Conservation (phyloP, 169 alveolate species). For the Babesia ovata region DNA sequence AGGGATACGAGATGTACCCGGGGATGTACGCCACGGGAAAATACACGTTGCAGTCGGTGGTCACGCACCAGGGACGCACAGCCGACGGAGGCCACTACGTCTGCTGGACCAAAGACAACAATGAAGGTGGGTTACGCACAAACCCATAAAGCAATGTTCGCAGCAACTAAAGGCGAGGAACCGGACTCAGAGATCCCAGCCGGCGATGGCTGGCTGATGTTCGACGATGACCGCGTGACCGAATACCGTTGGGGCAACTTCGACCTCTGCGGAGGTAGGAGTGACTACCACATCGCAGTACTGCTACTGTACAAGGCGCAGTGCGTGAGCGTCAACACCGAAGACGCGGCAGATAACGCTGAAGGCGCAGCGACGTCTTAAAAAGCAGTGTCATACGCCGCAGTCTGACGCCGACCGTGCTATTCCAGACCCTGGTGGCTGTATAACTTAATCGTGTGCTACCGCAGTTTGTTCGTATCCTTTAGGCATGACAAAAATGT, state of each 20-base stretch:
- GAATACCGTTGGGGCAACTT: constrained; percentile 77
- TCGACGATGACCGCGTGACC: constrained; percentile 87
- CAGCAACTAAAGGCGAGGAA: background rate
- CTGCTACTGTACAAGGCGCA: constrained; percentile 78
- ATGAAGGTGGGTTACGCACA: constrained; percentile 22
- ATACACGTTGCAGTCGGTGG: constrained; percentile 90
- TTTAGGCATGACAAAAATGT: background rate
- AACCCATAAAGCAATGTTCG: constrained; percentile 1
- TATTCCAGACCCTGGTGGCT: no score
- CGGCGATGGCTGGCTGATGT: constrained; percentile 79
- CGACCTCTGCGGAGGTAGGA: constrained; percentile 89
- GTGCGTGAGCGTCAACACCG: constrained; percentile 22
- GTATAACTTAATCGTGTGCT: background rate
- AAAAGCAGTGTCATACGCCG: no score
- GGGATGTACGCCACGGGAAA: constrained; percentile 85
- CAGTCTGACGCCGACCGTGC: no score
- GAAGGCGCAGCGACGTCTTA: background rate
- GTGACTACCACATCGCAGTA: constrained; percentile 88
- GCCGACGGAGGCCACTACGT: constrained; percentile 97
- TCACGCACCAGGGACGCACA: constrained; percentile 97
- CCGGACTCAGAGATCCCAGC: constrained; percentile 39
- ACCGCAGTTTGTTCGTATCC: background rate
- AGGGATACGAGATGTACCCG: constrained; percentile 63
- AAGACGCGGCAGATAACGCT: background rate
- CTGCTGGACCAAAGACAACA: constrained; percentile 88